Conservation (phyloP, 306 rosid species). For the Castanea mollissima region DNA sequence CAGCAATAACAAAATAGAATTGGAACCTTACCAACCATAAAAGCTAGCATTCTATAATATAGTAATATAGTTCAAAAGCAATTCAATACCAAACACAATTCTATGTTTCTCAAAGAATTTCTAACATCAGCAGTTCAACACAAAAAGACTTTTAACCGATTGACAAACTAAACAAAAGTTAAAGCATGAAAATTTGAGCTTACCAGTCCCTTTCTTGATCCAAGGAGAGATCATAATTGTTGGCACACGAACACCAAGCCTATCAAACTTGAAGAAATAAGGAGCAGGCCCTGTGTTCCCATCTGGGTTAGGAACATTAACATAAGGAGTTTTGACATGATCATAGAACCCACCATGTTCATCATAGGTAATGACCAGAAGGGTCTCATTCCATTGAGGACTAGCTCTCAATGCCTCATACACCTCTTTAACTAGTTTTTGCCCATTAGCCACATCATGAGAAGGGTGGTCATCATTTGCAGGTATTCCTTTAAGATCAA, state of each 20-base stretch:
- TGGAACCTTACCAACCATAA: background rate
- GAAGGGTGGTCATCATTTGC: conserved; percentile 98
- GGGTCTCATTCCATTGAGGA: conserved; percentile 95
- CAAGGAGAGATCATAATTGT: conserved; percentile 98
- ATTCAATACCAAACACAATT: conserved; percentile 7
- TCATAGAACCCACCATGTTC: conserved; percentile 97
- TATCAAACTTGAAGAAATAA: conserved; percentile 91
- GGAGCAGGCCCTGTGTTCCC: conserved; percentile 99
- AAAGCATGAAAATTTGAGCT: conserved; percentile 21
- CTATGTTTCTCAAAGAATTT: conserved; percentile 14
- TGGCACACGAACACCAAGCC: conserved; percentile 95
- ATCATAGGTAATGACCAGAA: conserved; percentile 83
- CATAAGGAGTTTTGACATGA: conserved; percentile 86
- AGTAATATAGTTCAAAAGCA: background rate
- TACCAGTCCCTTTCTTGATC: conserved; percentile 97
- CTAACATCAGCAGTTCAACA: conserved; percentile 4
- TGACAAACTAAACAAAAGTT: background rate
- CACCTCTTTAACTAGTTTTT: conserved; percentile 87
- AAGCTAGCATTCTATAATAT: background rate
- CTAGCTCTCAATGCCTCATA: conserved; percentile 88
- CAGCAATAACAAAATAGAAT: background rate
- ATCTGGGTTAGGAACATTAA: conserved; percentile 86
- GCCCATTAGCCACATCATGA: conserved; percentile 98
- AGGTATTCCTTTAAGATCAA: conserved; percentile 67
- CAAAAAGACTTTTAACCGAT: conserved; percentile 17